Evolutionary conservation across 805 yeast species (phyloP).

Genomic region (Kluyveromyces lactis): DNA sequence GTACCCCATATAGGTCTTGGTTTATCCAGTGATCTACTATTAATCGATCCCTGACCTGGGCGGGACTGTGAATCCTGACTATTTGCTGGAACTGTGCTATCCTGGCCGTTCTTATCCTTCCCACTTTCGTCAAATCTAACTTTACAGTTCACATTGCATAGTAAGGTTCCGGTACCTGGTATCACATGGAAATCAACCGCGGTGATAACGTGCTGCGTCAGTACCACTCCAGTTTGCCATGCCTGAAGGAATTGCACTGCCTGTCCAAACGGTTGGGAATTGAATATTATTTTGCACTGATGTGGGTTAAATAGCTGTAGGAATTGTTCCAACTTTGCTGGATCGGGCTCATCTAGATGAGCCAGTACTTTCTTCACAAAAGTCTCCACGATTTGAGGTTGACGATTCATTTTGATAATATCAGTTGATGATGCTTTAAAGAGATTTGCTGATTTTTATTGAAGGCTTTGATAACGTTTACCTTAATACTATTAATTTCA

Average conservation of each 20-base stretch:
- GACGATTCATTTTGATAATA: conserved; percentile 10
- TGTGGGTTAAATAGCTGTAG: conserved; percentile 19
- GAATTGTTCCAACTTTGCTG: conserved; percentile 23
- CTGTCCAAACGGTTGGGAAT: conserved; percentile 24
- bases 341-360: conserved; percentile 27
- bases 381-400: conserved; percentile 23
- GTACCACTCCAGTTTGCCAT: conserved; percentile 28
- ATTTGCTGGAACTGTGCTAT: conserved; percentile 38
- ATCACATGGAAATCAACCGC: conserved; percentile 59
- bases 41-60: neutral
- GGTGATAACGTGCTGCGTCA: conserved; percentile 54
- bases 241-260: conserved; percentile 23
- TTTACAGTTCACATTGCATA: conserved; percentile 46
- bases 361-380: conserved; percentile 29
- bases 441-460: too few species aligned
- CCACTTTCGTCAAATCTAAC: conserved; percentile 75
- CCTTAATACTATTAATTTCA: too few species aligned
- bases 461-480: too few species aligned
- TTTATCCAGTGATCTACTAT: conserved; percentile 11
- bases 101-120: conserved; percentile 53
- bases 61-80: neutral
- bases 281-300: conserved; percentile 24
- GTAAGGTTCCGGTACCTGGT: conserved; percentile 51
- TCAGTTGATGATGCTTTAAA: too few species aligned
- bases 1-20: conserved; percentile 57